phyloP scores from a whole-genome alignment of 768 basidiomycete species.

The Boletus rubescentipes region DNA sequence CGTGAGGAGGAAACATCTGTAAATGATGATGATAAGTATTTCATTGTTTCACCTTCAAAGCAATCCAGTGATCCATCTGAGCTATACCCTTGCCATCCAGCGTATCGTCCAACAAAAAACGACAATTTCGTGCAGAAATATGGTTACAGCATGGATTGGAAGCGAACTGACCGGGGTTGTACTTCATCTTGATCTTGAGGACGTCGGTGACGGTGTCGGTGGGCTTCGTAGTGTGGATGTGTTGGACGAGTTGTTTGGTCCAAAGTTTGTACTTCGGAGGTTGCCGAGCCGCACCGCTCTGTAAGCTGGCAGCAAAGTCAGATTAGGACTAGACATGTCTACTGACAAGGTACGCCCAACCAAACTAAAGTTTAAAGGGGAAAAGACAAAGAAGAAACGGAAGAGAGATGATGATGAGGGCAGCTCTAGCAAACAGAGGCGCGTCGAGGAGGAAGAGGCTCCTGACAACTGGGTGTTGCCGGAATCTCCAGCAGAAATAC shows the following conservation, averaged over 20 bases:
- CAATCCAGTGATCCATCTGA: constrained; percentile 42
- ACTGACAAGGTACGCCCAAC: constrained; percentile 59
- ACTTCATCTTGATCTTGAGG: constrained; percentile 78
- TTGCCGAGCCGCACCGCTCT: constrained; percentile 18
- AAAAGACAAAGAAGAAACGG: constrained; percentile 80
- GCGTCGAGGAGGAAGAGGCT: constrained; percentile 58
- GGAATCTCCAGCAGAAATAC: constrained; percentile 67
- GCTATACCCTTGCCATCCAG: constrained; percentile 50
- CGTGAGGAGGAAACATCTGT: constrained; percentile 88
- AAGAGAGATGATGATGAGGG: constrained; percentile 57
- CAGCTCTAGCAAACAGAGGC: constrained; percentile 43
- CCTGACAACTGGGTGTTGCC: constrained; percentile 81
- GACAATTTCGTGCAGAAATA: constrained; percentile 25
- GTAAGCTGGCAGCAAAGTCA: background rate
- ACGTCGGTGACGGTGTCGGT: constrained; percentile 52
- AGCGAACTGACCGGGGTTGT: constrained; percentile 71
- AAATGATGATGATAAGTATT: constrained; percentile 34
- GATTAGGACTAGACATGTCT: constrained; percentile 27
- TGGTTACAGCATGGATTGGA: constrained; percentile 16
- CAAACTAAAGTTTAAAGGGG: constrained; percentile 88
- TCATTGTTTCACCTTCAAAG: constrained; percentile 13
- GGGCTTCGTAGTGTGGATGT: constrained; percentile 24
- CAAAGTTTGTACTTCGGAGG: constrained; percentile 26
- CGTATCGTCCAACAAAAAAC: constrained; percentile 36
- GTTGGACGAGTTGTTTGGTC: constrained; percentile 37